Percentiles rank a stretch among this genome's conserved stretches.
These are phyloP conservation scores for Ophidiomyces ophidiicola DNA, from an alignment of 2,329 filamentous ascomycete species.

Conservation along the genomic window DNA sequence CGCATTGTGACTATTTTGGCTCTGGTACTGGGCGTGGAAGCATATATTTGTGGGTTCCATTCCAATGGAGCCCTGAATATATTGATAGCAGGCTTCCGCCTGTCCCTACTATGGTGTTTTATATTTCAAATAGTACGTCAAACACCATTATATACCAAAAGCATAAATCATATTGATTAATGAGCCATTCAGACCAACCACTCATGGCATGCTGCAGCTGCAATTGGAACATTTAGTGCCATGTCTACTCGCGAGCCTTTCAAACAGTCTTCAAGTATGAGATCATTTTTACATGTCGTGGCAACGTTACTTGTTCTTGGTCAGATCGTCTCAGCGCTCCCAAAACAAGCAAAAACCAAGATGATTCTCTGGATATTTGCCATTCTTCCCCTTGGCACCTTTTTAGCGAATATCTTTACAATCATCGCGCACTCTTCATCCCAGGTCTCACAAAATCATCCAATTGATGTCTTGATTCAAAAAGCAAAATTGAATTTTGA, in stretches of 20 bases:
- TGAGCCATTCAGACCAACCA: not conserved
- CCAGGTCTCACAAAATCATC: not conserved
- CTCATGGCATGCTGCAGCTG: slow-evolving; percentile 8
- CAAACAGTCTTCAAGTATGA: slow-evolving; percentile 4
- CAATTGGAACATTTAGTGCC: slow-evolving; percentile 7
- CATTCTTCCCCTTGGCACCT: slow-evolving; percentile 3
- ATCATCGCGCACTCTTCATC: slow-evolving; percentile 1
- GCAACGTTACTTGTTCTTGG: slow-evolving; percentile 9
- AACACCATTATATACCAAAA: not conserved
- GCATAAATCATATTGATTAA: not conserved
- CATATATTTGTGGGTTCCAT: slow-evolving; percentile 4
- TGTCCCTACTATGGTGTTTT: slow-evolving; percentile 11
- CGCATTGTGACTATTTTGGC: slow-evolving; percentile 6
- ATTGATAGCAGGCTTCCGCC: slow-evolving; percentile 1
- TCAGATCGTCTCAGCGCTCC: slow-evolving; percentile 7
- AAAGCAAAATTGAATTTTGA: slow-evolving; percentile 2
- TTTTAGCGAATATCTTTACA: slow-evolving; percentile 3
- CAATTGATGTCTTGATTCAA: slow-evolving; percentile 6
- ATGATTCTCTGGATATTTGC: slow-evolving; percentile 8
- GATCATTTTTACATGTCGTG: slow-evolving; percentile 1
- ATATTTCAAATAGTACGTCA: slow-evolving; percentile 10
- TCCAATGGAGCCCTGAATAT: not conserved
- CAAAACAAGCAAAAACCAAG: slow-evolving; percentile 5
- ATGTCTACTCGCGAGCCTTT: slow-evolving; percentile 9
- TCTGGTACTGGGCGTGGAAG: slow-evolving; percentile 3